Conservation (phyloP, 2,329 filamentous ascomycete genomes). For the Fusarium begoniae region DNA sequence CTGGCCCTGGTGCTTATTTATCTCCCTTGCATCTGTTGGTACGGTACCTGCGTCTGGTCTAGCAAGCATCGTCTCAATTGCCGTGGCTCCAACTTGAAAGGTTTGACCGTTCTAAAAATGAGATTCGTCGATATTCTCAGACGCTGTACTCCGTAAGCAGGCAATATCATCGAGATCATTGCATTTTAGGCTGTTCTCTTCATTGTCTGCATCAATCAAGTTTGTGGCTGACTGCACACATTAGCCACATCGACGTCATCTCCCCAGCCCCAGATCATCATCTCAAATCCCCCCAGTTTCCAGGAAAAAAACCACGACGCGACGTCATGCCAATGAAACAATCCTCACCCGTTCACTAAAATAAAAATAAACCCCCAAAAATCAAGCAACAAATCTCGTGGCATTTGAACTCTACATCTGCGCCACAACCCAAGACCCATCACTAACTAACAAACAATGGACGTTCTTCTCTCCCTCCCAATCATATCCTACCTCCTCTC, state of each 20-base stretch:
- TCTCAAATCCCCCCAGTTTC: constrained; percentile 1
- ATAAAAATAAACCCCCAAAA: background rate
- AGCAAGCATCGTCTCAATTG: background rate
- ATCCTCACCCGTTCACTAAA: background rate
- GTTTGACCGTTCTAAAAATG: background rate
- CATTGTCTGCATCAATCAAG: background rate
- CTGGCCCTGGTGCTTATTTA: background rate
- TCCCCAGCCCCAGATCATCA: background rate
- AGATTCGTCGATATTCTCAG: rapidly evolving
- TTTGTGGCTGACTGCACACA: constrained; percentile 11
- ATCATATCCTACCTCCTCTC: constrained; percentile 74
- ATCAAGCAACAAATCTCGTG: background rate
- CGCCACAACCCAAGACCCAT: constrained; percentile 2
- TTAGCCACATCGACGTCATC: constrained; percentile 35
- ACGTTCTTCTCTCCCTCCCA: constrained; percentile 76
- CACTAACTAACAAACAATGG: constrained; percentile 54
- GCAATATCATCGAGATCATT: background rate
- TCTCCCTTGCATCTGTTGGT: background rate
- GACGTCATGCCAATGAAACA: constrained; percentile 27
- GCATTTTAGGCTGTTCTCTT: background rate
- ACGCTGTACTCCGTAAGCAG: too few relatives aligned
- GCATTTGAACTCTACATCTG: constrained; percentile 3
- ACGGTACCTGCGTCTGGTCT: background rate
- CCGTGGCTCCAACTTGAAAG: background rate
- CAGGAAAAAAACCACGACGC: constrained; percentile 2